Evolutionary conservation across 1,284 basidiomycete species (phyloP).

Genomic region (Meripilus lineatus): DNA sequence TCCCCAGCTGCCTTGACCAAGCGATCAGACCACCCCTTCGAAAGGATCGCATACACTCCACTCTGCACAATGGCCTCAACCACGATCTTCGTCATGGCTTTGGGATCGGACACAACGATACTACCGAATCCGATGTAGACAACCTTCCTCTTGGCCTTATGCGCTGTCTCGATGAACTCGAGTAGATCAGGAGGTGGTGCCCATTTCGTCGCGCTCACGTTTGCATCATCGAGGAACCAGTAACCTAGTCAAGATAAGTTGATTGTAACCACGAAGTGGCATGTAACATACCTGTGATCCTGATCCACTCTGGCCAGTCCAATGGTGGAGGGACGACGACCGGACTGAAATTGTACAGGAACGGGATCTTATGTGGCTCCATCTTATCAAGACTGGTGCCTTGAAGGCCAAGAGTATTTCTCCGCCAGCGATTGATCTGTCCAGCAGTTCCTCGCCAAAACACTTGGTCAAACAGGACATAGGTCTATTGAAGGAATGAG

Average conservation of each 20-base stretch:
- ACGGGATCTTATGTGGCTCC: constrained; percentile 95
- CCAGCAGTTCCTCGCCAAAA: constrained; percentile 94
- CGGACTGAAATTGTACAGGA: constrained; percentile 96
- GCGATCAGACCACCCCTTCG: constrained; percentile 97
- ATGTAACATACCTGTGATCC: constrained; percentile 70
- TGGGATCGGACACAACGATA: constrained; percentile 94
- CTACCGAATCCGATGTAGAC: constrained; percentile 99
- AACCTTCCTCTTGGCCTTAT: constrained; percentile 75
- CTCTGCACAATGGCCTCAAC: constrained; percentile 83
- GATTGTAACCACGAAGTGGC: neutral
- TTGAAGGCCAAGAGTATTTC: constrained; percentile 70
- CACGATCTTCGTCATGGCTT: constrained; percentile 85
- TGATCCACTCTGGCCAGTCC: constrained; percentile 99
- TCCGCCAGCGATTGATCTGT: constrained; percentile 94
- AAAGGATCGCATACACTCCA: constrained; percentile 87
- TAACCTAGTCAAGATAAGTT: constrained; percentile 56
- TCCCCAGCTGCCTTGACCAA: constrained; percentile 60
- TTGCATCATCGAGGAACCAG: constrained; percentile 92
- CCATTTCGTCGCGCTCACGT: constrained; percentile 86
- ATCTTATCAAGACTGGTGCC: constrained; percentile 88
- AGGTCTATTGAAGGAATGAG: constrained; percentile 45
- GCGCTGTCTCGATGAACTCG: constrained; percentile 79
- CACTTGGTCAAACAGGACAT: constrained; percentile 95
- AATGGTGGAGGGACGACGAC: constrained; percentile 84
- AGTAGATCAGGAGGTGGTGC: constrained; percentile 75